Evolutionary conservation across 495 filamentous ascomycete species (phyloP).

Genomic region (Cladorrhinum samala): DNA sequence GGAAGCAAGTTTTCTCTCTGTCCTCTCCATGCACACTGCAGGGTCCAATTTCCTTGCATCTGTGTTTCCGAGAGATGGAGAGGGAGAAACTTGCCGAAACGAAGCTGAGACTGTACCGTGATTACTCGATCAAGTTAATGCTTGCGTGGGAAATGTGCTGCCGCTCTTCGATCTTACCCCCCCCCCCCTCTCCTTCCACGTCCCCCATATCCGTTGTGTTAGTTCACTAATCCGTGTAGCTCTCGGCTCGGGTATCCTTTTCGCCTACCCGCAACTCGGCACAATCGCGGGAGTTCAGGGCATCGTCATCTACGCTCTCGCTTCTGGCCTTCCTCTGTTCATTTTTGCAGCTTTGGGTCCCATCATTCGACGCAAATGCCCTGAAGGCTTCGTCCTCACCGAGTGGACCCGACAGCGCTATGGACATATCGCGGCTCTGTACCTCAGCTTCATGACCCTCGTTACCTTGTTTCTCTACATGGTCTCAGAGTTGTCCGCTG

Average conservation of each 20-base stretch:
- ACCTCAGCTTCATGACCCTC: slow-evolving; percentile 64
- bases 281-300: slow-evolving; percentile 74
- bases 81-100: slow-evolving; percentile 34
- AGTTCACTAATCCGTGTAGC: slow-evolving; percentile 42
- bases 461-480: slow-evolving; percentile 76
- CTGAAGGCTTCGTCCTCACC: slow-evolving; percentile 70
- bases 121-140: slow-evolving; percentile 93
- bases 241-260: slow-evolving; percentile 71
- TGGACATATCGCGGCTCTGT: slow-evolving; percentile 56
- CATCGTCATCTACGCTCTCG: slow-evolving; percentile 62
- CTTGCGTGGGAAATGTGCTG: slow-evolving; percentile 92
- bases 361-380: slow-evolving; percentile 65
- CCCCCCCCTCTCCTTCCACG: slow-evolving; percentile 17
- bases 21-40: slow-evolving; percentile 38
- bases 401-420: slow-evolving; percentile 75
- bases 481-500: slow-evolving; percentile 68
- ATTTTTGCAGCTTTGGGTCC: slow-evolving; percentile 64
- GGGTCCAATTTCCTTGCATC: too few relatives aligned
- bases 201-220: slow-evolving; percentile 16
- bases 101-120: slow-evolving; percentile 88
- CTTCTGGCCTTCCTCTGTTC: slow-evolving; percentile 60
- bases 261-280: slow-evolving; percentile 71
- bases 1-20: slow-evolving; percentile 39
- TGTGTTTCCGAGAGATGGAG: too few relatives aligned
- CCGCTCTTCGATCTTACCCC: slow-evolving; percentile 51